phyloP scores from a whole-genome alignment of 441 rosid genomes.

The Theobroma grandiflorum region DNA sequence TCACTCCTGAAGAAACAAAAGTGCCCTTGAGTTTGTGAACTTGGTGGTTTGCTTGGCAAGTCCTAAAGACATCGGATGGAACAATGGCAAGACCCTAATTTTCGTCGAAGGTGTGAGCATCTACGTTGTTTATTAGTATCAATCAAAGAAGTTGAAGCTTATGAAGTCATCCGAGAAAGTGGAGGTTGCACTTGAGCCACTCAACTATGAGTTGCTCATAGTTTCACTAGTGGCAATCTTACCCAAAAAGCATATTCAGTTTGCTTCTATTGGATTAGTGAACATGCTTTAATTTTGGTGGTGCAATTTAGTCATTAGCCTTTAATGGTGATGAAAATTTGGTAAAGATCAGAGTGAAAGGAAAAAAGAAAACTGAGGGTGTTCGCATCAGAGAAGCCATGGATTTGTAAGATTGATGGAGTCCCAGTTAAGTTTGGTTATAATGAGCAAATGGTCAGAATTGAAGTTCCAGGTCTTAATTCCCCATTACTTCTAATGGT shows the following conservation, averaged over 20 bases:
- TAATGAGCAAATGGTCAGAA: conserved; percentile 30
- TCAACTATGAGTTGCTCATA: conserved; percentile 32
- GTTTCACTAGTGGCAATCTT: conserved; percentile 33
- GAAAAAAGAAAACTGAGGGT: conserved; percentile 39
- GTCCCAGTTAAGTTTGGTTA: conserved; percentile 22
- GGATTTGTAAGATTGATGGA: conserved; percentile 38
- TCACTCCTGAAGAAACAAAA: conserved; percentile 16
- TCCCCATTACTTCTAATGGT: conserved; percentile 25
- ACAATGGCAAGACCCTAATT: conserved; percentile 28
- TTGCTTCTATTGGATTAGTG: conserved; percentile 78
- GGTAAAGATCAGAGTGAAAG: conserved; percentile 38
- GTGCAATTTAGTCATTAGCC: conserved; percentile 61
- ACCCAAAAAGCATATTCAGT: conserved; percentile 32
- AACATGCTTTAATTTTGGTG: conserved; percentile 88
- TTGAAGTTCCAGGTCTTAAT: conserved; percentile 39
- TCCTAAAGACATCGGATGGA: conserved; percentile 39
- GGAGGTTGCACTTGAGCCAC: conserved; percentile 35
- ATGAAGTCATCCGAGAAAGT: conserved; percentile 22
- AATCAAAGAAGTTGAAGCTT: conserved; percentile 29
- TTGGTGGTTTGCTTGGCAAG: conserved; percentile 22
- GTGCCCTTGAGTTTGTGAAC: conserved; percentile 26
- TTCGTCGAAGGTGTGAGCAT: conserved; percentile 12
- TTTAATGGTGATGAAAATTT: conserved; percentile 28
- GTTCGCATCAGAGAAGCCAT: conserved; percentile 41
- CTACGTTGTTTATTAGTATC: conserved; percentile 31